Evolutionary conservation across 192 early-diverging fungal species (phyloP), one percentile per base, ranked within the genome.

Genomic region (Mortierella antarctica): DNA sequence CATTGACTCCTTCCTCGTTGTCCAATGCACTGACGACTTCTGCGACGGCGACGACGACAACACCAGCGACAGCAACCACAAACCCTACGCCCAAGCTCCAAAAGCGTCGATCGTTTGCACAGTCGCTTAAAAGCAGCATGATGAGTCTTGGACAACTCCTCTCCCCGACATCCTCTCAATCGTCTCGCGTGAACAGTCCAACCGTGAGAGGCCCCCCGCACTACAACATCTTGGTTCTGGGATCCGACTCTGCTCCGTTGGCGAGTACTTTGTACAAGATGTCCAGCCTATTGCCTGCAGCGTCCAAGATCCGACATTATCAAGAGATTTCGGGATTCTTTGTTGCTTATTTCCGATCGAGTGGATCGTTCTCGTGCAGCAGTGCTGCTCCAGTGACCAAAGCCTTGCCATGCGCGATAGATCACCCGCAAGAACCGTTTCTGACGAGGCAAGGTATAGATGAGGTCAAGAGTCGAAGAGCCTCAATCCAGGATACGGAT

Each of bases 271-370:
- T 80, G n/a, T 80, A 80, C 60, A 80, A 80, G 60, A 68, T 80
- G 77, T 80, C 77, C 42, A 56, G 70, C 46, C 70, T 72, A 0
- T 47, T 80, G 10, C 77, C 77, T 2, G 61, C 51, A 4, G 54
- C 77, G 10, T 72, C 31, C 42, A 80, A 80, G 55, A 68, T 80
- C 58, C 42, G 61, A 7, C 77, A 80, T n/a, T 80, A 80, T 61
- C 77, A 80, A 53, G 77, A 80, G 65, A 80, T 80, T 15, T 80
- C 77, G 13, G 77, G 77, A 6, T 80, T 80, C 60, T 80, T 80
- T 80, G 77, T 80, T 4, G 77, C 77, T 8, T 54, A 80, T 49
- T 80, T 80, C 12, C 63, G 65, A 14, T 67, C 77, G 5, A 63
- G 68, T 63, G 70, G 53, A 5, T 71, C 68, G 1, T 66, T 67